These are phyloP conservation scores for Xylariaceae sp. DNA, from an alignment of 2,329 filamentous ascomycete genomes.

Conservation along the genomic window DNA sequence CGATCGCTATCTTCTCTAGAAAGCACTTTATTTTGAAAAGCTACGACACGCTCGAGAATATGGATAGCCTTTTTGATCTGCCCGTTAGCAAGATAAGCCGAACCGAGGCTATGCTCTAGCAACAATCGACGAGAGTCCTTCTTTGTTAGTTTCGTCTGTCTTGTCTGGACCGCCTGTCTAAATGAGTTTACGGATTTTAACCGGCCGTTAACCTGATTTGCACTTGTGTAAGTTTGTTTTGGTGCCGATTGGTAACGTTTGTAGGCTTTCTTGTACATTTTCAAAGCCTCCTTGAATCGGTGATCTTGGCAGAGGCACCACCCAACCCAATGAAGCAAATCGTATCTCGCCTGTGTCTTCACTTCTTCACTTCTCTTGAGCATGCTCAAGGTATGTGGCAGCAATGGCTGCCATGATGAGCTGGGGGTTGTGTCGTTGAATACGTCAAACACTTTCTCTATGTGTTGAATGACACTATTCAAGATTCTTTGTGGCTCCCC, in stretches of 20 bases:
- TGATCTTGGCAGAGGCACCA: slow-evolving; percentile 20
- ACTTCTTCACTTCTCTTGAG: slow-evolving; percentile 16
- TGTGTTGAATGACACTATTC: slow-evolving; percentile 1
- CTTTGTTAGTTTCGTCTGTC: neutral
- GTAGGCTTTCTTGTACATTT: too few species aligned
- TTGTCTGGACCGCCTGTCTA: neutral
- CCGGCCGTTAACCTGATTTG: too few species aligned
- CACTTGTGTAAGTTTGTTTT: too few species aligned
- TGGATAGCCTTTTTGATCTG: neutral
- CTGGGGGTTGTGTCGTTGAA: slow-evolving; percentile 9
- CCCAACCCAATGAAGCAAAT: slow-evolving; percentile 21
- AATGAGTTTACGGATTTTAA: neutral
- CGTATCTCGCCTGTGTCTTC: slow-evolving; percentile 16
- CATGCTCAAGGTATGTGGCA: slow-evolving; percentile 27
- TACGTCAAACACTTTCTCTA: slow-evolving; percentile 12
- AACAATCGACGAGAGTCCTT: neutral
- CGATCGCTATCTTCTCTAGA: neutral
- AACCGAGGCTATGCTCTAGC: neutral
- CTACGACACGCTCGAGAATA: neutral
- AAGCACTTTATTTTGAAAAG: neutral
- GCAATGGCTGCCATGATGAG: slow-evolving; percentile 22
- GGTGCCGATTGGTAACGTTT: too few species aligned
- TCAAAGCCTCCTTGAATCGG: too few species aligned
- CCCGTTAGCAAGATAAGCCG: neutral
- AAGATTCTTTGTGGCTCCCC: neutral